Evolutionary conservation across 192 early-diverging fungal species (phyloP).

Genomic region (Backusella tarrabulga): DNA sequence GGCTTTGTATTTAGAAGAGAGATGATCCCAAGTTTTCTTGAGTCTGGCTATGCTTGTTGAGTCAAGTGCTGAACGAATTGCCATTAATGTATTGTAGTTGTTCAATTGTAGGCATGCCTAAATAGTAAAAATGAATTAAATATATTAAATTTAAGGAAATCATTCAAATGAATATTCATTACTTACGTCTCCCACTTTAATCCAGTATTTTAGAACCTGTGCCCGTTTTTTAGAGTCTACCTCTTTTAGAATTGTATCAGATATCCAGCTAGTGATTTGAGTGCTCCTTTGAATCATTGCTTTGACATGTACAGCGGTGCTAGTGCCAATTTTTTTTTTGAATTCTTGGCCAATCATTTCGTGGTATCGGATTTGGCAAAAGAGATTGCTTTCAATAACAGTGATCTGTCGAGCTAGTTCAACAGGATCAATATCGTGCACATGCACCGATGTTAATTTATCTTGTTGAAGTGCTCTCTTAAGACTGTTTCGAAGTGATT

Average conservation of each 20-base stretch:
- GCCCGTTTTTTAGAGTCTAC: conserved; percentile 59
- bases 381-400: conserved; percentile 69
- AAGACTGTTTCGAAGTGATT: conserved; percentile 18
- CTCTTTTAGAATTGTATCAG: conserved; percentile 64
- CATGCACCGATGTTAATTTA: conserved; percentile 39
- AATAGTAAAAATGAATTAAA: background rate
- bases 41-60: conserved; percentile 69
- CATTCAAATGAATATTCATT: background rate
- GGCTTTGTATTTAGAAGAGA: conserved; percentile 66
- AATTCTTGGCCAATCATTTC: conserved; percentile 75
- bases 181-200: conserved; percentile 56
- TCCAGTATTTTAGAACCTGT: conserved; percentile 66
- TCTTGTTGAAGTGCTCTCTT: conserved; percentile 13
- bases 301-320: conserved; percentile 65
- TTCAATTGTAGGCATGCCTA: conserved; percentile 45
- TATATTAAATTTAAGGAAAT: background rate
- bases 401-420: conserved; percentile 88
- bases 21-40: conserved; percentile 63
- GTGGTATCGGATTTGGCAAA: conserved; percentile 62
- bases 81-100: conserved; percentile 76
- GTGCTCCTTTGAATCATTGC: conserved; percentile 72
- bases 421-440: conserved; percentile 66
- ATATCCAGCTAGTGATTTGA: conserved; percentile 76
- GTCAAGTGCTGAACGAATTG: conserved; percentile 74
- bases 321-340: conserved; percentile 42